A percentile compares a stretch with the other conserved stretches of the same genome.
Evolutionary conservation across 306 rosid species (phyloP).

Genomic region (Vigna hirtella): DNA sequence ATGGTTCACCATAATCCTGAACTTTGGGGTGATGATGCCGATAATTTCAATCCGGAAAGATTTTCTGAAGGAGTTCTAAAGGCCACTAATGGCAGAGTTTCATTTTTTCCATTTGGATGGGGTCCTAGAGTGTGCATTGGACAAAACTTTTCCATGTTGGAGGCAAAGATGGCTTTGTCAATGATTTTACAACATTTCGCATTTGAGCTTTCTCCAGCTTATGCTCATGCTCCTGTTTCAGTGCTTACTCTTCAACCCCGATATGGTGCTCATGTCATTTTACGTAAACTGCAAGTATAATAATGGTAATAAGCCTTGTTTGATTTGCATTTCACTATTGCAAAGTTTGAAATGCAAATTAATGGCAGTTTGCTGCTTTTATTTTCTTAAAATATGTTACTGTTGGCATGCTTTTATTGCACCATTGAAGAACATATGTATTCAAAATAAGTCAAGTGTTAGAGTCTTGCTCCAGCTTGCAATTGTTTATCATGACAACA

Average conservation of each 20-base stretch:
- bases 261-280: neutral
- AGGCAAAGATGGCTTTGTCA: neutral
- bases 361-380: neutral
- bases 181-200: conserved; percentile 23
- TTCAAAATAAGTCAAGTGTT: no score
- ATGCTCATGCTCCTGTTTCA: neutral
- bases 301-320: neutral
- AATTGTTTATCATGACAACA: no score
- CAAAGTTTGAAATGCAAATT: neutral
- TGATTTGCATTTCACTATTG: neutral
- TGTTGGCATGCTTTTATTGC: no score
- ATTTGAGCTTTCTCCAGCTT: conserved; percentile 35
- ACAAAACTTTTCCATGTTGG: neutral
- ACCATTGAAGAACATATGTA: no score
- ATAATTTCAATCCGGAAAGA: conserved; percentile 62
- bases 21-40: conserved; percentile 63
- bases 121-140: neutral
- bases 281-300: neutral
- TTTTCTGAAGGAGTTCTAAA: conserved; percentile 43
- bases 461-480: no score
- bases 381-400: no score
- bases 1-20: conserved; percentile 48
- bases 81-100: neutral
- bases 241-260: neutral
- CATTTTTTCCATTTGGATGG: conserved; percentile 9